These are phyloP conservation scores for Saccharomycopsis capsularis DNA, from an alignment of 805 yeast species.

Conservation along the genomic window DNA sequence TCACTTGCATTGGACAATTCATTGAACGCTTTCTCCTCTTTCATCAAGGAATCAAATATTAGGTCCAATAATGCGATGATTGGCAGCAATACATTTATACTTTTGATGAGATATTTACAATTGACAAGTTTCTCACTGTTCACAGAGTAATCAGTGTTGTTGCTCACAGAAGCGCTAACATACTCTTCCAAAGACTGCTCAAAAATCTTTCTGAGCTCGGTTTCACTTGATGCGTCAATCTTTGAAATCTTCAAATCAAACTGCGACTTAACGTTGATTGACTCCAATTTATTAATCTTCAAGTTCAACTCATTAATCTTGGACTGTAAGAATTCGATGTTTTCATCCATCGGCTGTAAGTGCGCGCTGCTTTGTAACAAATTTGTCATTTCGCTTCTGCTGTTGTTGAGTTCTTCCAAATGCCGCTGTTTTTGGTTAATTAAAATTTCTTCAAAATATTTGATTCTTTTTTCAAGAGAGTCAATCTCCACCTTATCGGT, in stretches of 20 bases:
- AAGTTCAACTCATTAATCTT: constrained; percentile 5
- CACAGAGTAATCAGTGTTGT: no score
- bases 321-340: neutral
- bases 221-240: neutral
- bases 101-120: neutral
- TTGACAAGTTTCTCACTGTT: neutral
- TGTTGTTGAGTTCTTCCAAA: constrained; percentile 4
- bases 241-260: no score
- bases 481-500: constrained; percentile 6
- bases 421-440: constrained; percentile 3
- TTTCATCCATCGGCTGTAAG: neutral
- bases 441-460: constrained; percentile 2
- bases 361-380: neutral
- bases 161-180: no score
- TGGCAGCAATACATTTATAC: neutral
- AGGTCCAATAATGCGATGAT: neutral
- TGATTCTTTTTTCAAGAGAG: constrained; percentile 6
- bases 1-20: no score
- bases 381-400: constrained; percentile 1
- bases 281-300: constrained; percentile 1
- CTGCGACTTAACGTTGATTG: no score
- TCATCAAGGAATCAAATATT: no score
- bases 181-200: neutral
- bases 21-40: neutral
- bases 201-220: neutral